Percentiles rank a stretch among this genome's conserved stretches.
phyloP scores from a whole-genome alignment of 108 stramenopile species.

The Discostella stelligeroides region DNA sequence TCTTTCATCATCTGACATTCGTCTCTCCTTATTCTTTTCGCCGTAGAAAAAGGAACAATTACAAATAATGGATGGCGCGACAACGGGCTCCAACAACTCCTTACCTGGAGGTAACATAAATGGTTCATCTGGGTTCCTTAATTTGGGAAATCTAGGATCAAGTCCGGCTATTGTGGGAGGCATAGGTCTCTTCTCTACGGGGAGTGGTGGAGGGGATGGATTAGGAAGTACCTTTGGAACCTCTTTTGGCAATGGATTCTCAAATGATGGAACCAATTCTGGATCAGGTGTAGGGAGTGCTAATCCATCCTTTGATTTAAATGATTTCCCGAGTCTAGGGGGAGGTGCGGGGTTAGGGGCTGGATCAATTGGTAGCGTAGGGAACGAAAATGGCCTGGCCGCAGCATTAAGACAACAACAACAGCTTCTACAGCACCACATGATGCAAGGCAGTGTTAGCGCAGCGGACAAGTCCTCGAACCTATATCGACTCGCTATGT shows the following conservation, averaged over 20 bases:
- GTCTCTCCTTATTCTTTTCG: neutral
- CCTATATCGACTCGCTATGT: conserved; percentile 82
- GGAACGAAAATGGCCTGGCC: conserved; percentile 62
- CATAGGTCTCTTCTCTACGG: conserved; percentile 29
- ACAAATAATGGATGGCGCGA: conserved; percentile 34
- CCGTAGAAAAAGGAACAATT: neutral
- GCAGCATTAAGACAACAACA: conserved; percentile 78
- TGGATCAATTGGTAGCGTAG: conserved; percentile 26
- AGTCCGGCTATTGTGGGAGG: conserved; percentile 23
- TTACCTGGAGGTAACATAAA: conserved; percentile 22
- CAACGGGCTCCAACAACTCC: conserved; percentile 31
- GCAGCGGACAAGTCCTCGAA: conserved; percentile 53
- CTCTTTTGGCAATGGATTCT: conserved; percentile 42
- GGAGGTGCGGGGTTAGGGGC: conserved; percentile 50
- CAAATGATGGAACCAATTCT: conserved; percentile 12
- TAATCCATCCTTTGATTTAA: conserved; percentile 73
- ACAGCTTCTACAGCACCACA: conserved; percentile 66
- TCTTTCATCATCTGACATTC: conserved; percentile 5
- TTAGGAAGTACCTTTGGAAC: conserved; percentile 31
- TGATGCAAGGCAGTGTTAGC: conserved; percentile 54
- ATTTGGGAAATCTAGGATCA: conserved; percentile 25
- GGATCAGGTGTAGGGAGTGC: conserved; percentile 25
- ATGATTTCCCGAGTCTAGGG: conserved; percentile 86
- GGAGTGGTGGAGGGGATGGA: conserved; percentile 17
- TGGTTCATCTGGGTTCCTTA: conserved; percentile 25